Percentiles rank a stretch among this genome's conserved stretches.
Conservation (phyloP, 257 asterid species). For the Solanum neorickii region DNA sequence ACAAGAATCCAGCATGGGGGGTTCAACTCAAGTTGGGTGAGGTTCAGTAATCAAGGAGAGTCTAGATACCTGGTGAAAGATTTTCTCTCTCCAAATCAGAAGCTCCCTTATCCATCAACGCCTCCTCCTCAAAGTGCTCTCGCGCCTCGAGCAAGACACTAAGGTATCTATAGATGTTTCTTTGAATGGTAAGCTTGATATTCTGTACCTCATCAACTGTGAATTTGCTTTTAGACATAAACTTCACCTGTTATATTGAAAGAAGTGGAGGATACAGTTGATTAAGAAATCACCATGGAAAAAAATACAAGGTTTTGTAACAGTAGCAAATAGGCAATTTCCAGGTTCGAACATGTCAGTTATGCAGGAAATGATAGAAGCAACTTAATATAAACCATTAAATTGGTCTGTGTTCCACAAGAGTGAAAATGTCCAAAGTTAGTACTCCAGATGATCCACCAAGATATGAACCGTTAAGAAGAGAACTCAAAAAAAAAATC, state of each 20-base stretch:
- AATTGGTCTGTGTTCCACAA: background rate
- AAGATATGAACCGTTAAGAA: background rate
- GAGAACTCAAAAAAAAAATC: background rate
- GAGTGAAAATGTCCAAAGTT: background rate
- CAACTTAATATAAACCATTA: background rate
- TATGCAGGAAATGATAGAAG: background rate
- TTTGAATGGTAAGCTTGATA: constrained; percentile 44
- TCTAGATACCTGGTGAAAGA: constrained; percentile 22
- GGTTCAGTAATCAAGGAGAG: background rate
- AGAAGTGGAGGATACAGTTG: background rate
- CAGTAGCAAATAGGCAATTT: background rate
- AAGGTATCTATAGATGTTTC: constrained; percentile 43
- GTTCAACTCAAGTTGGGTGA: background rate
- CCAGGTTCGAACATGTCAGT: background rate
- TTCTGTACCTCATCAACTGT: constrained; percentile 41
- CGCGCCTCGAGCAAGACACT: constrained; percentile 48
- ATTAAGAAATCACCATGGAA: background rate
- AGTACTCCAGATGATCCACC: background rate
- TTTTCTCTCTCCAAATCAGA: constrained; percentile 12
- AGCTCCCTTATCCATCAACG: constrained; percentile 2
- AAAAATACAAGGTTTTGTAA: background rate
- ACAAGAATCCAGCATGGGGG: background rate
- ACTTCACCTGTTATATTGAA: constrained; percentile 40
- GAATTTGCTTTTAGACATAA: constrained; percentile 32
- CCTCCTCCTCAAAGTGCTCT: constrained; percentile 55